Evolutionary conservation across 495 filamentous ascomycete genomes (phyloP), one percentile per base, ranked within the genome.

Genomic region (Clohesyomyces aquaticus): DNA sequence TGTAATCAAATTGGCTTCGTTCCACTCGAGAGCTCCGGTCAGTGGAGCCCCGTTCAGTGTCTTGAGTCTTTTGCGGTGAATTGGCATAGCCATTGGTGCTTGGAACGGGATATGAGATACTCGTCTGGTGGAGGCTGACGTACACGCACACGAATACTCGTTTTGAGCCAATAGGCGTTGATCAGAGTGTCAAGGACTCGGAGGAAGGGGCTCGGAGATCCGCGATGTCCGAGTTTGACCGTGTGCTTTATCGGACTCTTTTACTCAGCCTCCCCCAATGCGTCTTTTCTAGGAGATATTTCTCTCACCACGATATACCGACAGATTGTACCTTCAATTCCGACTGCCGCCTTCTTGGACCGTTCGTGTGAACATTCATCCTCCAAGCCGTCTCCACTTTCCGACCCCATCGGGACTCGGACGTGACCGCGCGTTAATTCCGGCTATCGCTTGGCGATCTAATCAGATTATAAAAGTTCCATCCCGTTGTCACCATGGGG

Each of bases 381-480:
- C 57, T 19, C 1, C 10, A 52, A 48, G 3, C 60, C 51, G 60
- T 18, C 12, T 50, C 18, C 14, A 63, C 48, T 11, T 63, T 50
- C 60, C 61, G 61, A 6, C 38, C 11, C 3, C 2, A 14, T 51
- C 49, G 25, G 21, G n/a, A 41, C 19, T 42, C 42, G 52, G 28
- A 48, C 23, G 2, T 32, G 21, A 6, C 41, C 54, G 22, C 55
- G 55, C 55, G 11, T 18, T 60, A 60, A 66, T 67, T 67, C 64
- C 64, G 64, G 49, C 6, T 22, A 14, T 29, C n/a, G 14, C 55
- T 66, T 67, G 47, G 63, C 63, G 56, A 66, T 66, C 63, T 66
- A 55, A 67, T 67, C 58, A 61, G 58, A 62, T 61, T 60, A 55
- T 56, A 65, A 69, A 63, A 48, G 23, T 43, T 41, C 38, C 3